Base-by-base conservation (phyloP, 1,139 yeast species). In the Saccharomyces hybrid region DNA sequence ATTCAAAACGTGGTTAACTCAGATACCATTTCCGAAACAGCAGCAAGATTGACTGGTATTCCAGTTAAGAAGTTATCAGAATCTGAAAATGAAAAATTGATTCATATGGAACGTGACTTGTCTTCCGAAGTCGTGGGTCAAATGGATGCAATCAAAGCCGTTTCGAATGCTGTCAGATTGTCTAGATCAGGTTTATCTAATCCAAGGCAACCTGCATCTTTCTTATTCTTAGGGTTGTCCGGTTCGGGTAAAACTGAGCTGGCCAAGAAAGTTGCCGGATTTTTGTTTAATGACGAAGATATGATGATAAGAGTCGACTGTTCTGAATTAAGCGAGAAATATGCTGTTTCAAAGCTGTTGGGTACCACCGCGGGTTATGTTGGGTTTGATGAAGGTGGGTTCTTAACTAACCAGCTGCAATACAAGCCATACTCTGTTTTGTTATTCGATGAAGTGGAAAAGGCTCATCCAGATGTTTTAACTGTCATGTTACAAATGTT, bases 331-430 rank as follows among this genome's bases (percentile, higher is more conserved):
- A 83, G 88, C 69, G 99, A 95, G 73, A 93, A 93, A 67, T 89
- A 95, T 82, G 88, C 97, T 4, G 95, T 93, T 2, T 89, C 97
- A 5, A 91, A 93, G 70, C 81, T 93, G 57, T 78, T 93, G 57
- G 99, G 99, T 73, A 95, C 99, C 29, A 96, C 99, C 4, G 97
- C 99, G 1, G 99, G 99, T 65, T 95, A 93, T 69, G 88, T 93
- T 64, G 99, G 99, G 47, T 93, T 88, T 70, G 98, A 91, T 71
- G 97, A 93, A 71, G 98, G 99, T 71, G 99, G 99, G 63, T 82
- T 91, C 63, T 79, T 93, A 63, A 93, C 99, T 2, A 96, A 93
- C 67, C 96, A 95, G 58, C 78, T 93, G 58, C 79, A 89, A 58
- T 82, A 97, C 69, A 84, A 87, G 60, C 99, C 99, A 53, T 95